Conservation (phyloP, 495 filamentous ascomycete species). For the Neurospora sp. region DNA sequence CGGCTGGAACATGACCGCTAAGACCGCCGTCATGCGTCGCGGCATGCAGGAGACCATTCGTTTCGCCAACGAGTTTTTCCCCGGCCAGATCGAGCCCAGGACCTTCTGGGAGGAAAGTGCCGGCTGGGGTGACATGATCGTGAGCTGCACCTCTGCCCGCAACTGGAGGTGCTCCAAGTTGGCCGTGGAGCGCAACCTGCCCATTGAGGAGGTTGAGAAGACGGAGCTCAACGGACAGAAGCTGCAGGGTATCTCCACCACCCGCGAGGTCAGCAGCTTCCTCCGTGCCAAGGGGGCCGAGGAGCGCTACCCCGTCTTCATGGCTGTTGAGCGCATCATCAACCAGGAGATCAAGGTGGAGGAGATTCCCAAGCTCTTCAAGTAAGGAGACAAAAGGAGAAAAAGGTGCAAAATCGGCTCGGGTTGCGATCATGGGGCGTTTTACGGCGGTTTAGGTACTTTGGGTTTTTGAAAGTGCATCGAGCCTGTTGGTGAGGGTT, state of each 20-base stretch:
- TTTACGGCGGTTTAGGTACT: neutral
- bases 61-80: slow-evolving; percentile 90
- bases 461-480: neutral
- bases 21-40: slow-evolving; percentile 92
- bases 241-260: slow-evolving; percentile 87
- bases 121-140: slow-evolving; percentile 93
- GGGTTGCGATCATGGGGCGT: neutral
- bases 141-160: slow-evolving; percentile 78
- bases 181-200: slow-evolving; percentile 65
- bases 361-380: slow-evolving; percentile 50
- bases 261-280: slow-evolving; percentile 81
- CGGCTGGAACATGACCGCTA: slow-evolving; percentile 97
- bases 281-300: slow-evolving; percentile 67
- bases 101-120: slow-evolving; percentile 96
- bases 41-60: slow-evolving; percentile 91
- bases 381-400: slow-evolving; percentile 13
- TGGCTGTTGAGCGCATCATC: slow-evolving; percentile 63
- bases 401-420: neutral
- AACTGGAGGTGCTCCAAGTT: slow-evolving; percentile 93
- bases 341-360: slow-evolving; percentile 49
- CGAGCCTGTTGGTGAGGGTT: neutral
- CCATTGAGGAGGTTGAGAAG: slow-evolving; percentile 79
- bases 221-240: slow-evolving; percentile 93
- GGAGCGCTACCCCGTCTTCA: slow-evolving; percentile 83
- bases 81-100: slow-evolving; percentile 58